phyloP scores from a whole-genome alignment of 441 rosid species.

The Arabidopsis hybrid region DNA sequence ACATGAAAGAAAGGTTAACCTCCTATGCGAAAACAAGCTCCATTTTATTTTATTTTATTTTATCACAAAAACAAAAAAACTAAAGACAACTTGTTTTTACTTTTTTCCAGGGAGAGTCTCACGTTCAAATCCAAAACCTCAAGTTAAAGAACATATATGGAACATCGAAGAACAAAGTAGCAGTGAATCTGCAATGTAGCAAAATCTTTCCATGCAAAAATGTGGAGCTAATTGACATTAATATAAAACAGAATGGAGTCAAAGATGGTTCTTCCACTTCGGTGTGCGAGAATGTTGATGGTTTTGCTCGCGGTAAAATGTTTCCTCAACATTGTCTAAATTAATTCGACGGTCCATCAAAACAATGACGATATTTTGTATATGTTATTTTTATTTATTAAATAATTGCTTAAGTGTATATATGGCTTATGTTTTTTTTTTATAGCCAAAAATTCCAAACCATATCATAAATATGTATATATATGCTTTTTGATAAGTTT shows the following conservation, averaged over 20 bases:
- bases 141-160: no score
- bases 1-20: no score
- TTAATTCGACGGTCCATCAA: neutral
- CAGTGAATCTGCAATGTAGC: slow-evolving; percentile 35
- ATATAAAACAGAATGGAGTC: slow-evolving; percentile 17
- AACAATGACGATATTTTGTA: neutral
- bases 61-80: no score
- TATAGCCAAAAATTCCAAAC: neutral
- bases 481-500: neutral
- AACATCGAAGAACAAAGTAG: slow-evolving; percentile 6
- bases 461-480: neutral
- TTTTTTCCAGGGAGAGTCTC: no score
- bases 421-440: neutral
- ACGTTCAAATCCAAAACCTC: no score
- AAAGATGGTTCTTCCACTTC: slow-evolving; percentile 27
- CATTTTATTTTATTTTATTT: no score
- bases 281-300: slow-evolving; percentile 27
- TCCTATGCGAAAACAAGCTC: no score
- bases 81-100: no score
- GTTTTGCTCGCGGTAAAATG: slow-evolving; percentile 10
- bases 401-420: neutral
- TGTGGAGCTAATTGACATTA: slow-evolving; percentile 28
- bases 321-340: slow-evolving; percentile 15
- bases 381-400: neutral
- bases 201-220: slow-evolving; percentile 30